Conservation (phyloP, 2,329 filamentous ascomycete genomes). For the Penicillium sp. region DNA sequence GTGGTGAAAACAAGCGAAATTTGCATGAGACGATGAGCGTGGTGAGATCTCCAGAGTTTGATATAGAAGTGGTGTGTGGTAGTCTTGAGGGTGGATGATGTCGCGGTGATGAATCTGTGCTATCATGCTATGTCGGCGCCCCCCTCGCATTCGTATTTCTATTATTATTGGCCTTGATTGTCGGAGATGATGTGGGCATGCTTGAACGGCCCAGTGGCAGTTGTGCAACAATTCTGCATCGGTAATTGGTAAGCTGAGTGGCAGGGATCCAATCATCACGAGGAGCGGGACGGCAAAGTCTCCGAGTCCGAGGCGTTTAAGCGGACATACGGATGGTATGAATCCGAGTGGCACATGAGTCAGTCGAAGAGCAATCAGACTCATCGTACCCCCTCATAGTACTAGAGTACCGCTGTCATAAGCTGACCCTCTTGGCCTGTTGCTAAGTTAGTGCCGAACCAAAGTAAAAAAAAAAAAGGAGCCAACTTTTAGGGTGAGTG, state of each 20-base stretch:
- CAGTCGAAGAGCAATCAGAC: neutral
- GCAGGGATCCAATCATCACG: neutral
- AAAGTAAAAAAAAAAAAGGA: neutral
- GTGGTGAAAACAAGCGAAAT: conserved; percentile 22
- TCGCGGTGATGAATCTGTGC: neutral
- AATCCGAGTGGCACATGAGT: neutral
- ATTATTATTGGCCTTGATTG: neutral
- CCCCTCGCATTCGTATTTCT: neutral
- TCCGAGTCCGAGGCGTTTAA: neutral
- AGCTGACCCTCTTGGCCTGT: neutral
- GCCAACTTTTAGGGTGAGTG: neutral
- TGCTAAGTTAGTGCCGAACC: neutral
- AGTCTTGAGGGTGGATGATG: neutral
- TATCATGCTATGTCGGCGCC: neutral
- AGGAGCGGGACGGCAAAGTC: neutral
- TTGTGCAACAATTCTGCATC: neutral
- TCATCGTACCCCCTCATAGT: no score
- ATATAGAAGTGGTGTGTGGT: neutral
- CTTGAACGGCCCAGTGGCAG: neutral
- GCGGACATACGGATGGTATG: neutral
- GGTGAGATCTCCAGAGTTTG: neutral
- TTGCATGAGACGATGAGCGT: neutral
- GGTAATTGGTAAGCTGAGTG: neutral
- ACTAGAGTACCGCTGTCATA: neutral
- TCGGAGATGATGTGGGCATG: neutral